Evolutionary conservation across 2,329 filamentous ascomycete genomes (phyloP), one percentile per base, ranked within the genome.

Genomic region (Aaosphaeria pasadenensis): DNA sequence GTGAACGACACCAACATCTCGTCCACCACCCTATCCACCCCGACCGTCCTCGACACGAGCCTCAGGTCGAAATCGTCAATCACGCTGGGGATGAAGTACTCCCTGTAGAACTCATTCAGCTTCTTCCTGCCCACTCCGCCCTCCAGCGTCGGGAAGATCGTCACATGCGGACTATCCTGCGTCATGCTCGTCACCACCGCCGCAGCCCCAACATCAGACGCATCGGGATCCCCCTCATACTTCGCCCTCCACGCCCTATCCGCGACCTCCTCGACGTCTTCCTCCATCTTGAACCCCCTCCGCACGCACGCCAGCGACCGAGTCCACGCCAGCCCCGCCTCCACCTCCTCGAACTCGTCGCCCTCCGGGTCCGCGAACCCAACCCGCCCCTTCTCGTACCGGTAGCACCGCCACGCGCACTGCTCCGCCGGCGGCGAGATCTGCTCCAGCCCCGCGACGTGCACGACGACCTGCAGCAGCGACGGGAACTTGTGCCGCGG

Each of bases 1-100:
- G 76, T 76, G 55, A 83, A 84, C 0, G 72, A 73, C 4, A 81
- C 58, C 11, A 81, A 70, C 62, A 84, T 74, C 56, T 84, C 82
- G 52, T 84, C 82, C 3, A 83, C 82, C 3, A 85, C 71, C 3
- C 79, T 73, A 57, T 84, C 79, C 0, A 74, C 70, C 5, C 81
- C 81, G 2, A 79, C 69, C 0, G 81, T 84, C 13, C 81, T 73
- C 6, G 76, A 80, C 6, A 84, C 62, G 6, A 84, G 68, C 11
- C 76, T 72, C 32, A 83, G 76, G 11, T 71, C 71, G 61, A 82
- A 74, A 11, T 77, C 77, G 0, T 77, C 74, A 4, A 82, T 81
- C 33, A 80, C 73, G 32, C 71, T 71, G 1, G 75, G 74, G 5
- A 82, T 72, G 63, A 84, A 84, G 51, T 77, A 77, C 30, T 82